These are phyloP conservation scores for Bacidia rubella DNA, from an alignment of 495 filamentous ascomycete species.

Conservation along the genomic window DNA sequence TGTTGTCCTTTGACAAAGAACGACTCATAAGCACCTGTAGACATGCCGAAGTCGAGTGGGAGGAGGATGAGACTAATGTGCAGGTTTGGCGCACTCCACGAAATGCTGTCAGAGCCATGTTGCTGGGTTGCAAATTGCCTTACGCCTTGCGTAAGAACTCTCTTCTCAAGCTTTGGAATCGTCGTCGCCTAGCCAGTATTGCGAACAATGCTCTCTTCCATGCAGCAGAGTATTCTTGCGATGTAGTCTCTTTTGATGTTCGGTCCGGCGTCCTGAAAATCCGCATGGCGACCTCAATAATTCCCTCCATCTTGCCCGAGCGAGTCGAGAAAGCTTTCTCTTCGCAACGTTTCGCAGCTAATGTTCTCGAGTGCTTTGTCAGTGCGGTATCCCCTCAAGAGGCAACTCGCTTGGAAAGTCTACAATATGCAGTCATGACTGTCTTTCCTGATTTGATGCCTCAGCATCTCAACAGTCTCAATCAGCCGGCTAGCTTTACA, in stretches of 20 bases:
- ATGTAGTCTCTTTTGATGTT: slow-evolving; percentile 27
- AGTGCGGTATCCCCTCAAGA: slow-evolving; percentile 31
- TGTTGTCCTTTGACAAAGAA: slow-evolving; percentile 60
- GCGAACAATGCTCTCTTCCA: neutral
- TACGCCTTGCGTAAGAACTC: slow-evolving; percentile 51
- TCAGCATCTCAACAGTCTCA: slow-evolving; percentile 17
- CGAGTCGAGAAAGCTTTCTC: too few relatives aligned
- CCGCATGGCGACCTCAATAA: slow-evolving; percentile 20
- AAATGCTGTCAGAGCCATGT: slow-evolving; percentile 65
- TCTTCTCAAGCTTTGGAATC: slow-evolving; percentile 40
- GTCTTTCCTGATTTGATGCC: slow-evolving; percentile 17
- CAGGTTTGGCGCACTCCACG: slow-evolving; percentile 63
- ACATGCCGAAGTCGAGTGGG: slow-evolving; percentile 51
- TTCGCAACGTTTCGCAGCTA: neutral
- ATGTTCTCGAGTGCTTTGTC: slow-evolving; percentile 12
- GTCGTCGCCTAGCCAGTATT: slow-evolving; percentile 13
- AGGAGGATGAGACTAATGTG: slow-evolving; percentile 75
- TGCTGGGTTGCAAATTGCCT: slow-evolving; percentile 46
- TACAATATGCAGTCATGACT: slow-evolving; percentile 18
- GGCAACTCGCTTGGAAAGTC: slow-evolving; percentile 25
- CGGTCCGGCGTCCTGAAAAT: slow-evolving; percentile 28
- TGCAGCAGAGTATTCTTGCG: slow-evolving; percentile 23
- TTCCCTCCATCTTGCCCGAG: neutral
- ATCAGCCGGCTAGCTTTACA: slow-evolving; percentile 34
- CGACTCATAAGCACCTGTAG: slow-evolving; percentile 60